These are phyloP conservation scores for Auricularia auricula-judae DNA, from an alignment of 768 basidiomycete genomes.

Conservation along the genomic window DNA sequence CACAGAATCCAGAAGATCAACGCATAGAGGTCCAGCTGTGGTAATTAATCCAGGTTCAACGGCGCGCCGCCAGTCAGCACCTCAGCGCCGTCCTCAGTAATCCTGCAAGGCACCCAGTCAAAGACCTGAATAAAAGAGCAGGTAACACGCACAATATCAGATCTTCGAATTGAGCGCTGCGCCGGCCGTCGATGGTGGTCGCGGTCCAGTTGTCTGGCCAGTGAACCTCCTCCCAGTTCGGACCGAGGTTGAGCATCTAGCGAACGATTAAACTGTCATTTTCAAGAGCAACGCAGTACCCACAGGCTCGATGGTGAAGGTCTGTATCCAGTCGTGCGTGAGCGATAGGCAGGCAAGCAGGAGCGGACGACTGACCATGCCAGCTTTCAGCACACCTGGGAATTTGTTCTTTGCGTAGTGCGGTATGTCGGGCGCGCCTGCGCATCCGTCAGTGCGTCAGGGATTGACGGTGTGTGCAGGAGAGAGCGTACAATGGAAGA, in stretches of 20 bases:
- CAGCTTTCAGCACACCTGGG: slow-evolving; percentile 84
- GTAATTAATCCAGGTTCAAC: not conserved
- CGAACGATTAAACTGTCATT: not conserved
- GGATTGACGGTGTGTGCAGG: not conserved
- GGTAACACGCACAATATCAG: slow-evolving; percentile 66
- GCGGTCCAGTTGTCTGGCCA: slow-evolving; percentile 98
- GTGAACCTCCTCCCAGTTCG: slow-evolving; percentile 63
- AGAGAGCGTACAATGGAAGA: slow-evolving; percentile 51
- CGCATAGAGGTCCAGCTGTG: too few relatives aligned
- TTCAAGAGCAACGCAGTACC: slow-evolving; percentile 8
- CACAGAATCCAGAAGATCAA: too few relatives aligned
- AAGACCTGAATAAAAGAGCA: too few relatives aligned
- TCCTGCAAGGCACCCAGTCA: slow-evolving; percentile 30
- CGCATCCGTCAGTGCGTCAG: not conserved
- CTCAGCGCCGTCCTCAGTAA: slow-evolving; percentile 87
- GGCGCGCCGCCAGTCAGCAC: slow-evolving; percentile 47
- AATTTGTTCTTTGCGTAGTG: slow-evolving; percentile 95
- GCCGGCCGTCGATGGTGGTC: slow-evolving; percentile 80
- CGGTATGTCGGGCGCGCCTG: slow-evolving; percentile 65
- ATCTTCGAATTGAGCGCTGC: slow-evolving; percentile 95
- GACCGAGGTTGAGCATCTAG: slow-evolving; percentile 89
- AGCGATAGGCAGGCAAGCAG: not conserved
- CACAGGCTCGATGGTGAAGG: slow-evolving; percentile 75
- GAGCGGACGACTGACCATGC: slow-evolving; percentile 52
- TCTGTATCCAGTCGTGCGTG: not conserved